These are phyloP conservation scores for Aspergillus caelatus DNA, from an alignment of 2,329 filamentous ascomycete species.

Conservation along the genomic window DNA sequence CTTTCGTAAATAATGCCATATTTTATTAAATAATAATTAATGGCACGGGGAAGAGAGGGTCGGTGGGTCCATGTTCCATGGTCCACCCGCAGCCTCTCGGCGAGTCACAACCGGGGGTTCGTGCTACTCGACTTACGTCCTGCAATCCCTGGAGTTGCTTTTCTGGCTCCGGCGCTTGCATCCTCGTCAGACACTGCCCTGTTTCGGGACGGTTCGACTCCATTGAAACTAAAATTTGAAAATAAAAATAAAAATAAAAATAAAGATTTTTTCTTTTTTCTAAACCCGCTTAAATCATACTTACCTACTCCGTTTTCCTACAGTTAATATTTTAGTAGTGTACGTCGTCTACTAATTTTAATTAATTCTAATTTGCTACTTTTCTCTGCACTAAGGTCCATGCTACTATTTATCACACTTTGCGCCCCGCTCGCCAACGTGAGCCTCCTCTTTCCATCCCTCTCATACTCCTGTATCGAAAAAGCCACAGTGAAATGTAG, in stretches of 20 bases:
- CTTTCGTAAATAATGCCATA: conserved; percentile 20
- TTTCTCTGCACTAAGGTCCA: not conserved
- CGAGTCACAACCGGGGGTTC: conserved; percentile 34
- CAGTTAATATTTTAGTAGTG: conserved; percentile 1
- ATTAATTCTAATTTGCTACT: not conserved
- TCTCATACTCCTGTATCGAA: not conserved
- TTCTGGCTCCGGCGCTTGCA: conserved; percentile 26
- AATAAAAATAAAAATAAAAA: not conserved
- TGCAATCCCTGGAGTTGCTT: conserved; percentile 24
- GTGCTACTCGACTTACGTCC: conserved; percentile 23
- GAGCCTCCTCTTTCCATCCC: not conserved
- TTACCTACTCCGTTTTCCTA: conserved; percentile 4
- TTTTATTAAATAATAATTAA: conserved; percentile 20
- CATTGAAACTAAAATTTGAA: conserved; percentile 12
- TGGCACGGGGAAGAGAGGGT: conserved; percentile 29
- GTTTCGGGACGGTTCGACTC: conserved; percentile 23
- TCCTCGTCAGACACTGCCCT: conserved; percentile 27
- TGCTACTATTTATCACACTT: not conserved
- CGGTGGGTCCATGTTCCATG: conserved; percentile 24
- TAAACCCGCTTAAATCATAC: not conserved
- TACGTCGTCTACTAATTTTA: not conserved
- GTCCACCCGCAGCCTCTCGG: conserved; percentile 30
- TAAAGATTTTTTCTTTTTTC: not conserved
- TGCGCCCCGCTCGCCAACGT: conserved; percentile 1
- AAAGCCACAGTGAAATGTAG: not conserved